Percentiles rank a stretch among this genome's conserved stretches.
Evolutionary conservation across 2,329 filamentous ascomycete genomes (phyloP).

Genomic region (Paecilomyces formosus): DNA sequence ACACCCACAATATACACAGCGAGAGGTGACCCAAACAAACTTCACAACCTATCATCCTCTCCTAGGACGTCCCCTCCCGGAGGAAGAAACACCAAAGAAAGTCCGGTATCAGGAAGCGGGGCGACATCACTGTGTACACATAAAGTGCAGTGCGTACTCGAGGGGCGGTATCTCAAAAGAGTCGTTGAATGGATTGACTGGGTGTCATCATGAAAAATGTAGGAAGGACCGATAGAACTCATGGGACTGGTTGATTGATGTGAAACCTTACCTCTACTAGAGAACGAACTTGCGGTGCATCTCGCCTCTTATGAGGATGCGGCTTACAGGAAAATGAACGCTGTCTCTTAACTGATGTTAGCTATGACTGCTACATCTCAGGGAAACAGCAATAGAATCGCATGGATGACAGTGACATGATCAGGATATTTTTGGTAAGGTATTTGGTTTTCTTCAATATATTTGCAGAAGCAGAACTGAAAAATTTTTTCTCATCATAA

Average conservation of each 20-base stretch:
- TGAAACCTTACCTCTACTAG: neutral
- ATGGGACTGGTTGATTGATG: neutral
- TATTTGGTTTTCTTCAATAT: slow-evolving; percentile 51
- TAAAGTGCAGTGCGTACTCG: slow-evolving; percentile 15
- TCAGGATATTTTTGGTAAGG: slow-evolving; percentile 52
- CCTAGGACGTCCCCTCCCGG: slow-evolving; percentile 3
- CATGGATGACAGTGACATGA: slow-evolving; percentile 8
- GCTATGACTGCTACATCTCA: slow-evolving; percentile 1
- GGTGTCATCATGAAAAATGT: slow-evolving; percentile 47
- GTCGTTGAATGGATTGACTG: slow-evolving; percentile 58
- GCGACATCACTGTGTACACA: neutral
- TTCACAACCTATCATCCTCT: slow-evolving; percentile 41
- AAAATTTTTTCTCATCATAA: slow-evolving; percentile 45
- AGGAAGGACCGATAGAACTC: neutral
- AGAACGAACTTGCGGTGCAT: neutral
- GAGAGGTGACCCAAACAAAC: slow-evolving; percentile 18
- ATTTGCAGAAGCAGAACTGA: slow-evolving; percentile 59
- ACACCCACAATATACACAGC: slow-evolving; percentile 11
- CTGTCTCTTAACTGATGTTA: slow-evolving; percentile 11
- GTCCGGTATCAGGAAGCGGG: slow-evolving; percentile 39
- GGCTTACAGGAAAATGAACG: slow-evolving; percentile 8
- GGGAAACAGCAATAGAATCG: neutral
- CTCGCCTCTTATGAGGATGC: neutral
- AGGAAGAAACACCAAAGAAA: slow-evolving; percentile 14
- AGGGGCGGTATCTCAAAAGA: slow-evolving; percentile 34